Percentiles rank a stretch among this genome's conserved stretches.
phyloP scores from a whole-genome alignment of 1,284 basidiomycete genomes.

The Xerocomus nothofagi region DNA sequence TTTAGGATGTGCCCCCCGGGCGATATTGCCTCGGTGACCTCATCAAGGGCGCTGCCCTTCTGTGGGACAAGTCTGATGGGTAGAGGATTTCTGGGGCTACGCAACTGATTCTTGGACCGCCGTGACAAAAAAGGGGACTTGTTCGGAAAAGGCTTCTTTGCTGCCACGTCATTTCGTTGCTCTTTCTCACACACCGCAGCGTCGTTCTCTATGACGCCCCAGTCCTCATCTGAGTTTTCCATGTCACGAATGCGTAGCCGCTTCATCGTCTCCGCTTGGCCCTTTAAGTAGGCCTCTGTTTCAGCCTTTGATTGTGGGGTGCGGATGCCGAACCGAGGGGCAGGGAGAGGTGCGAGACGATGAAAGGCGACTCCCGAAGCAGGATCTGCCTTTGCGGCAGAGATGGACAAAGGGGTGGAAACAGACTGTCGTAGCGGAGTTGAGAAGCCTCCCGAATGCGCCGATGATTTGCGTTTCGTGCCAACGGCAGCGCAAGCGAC shows the following conservation, averaged over 20 bases:
- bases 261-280: slow-evolving; percentile 66
- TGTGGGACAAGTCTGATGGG: slow-evolving; percentile 37
- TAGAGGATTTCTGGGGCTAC: slow-evolving; percentile 29
- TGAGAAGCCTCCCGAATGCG: slow-evolving; percentile 33
- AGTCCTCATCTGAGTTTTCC: slow-evolving; percentile 45
- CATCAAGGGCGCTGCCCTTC: slow-evolving; percentile 41
- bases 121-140: slow-evolving; percentile 26
- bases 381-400: slow-evolving; percentile 38
- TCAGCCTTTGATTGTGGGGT: slow-evolving; percentile 63
- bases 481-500: slow-evolving; percentile 43
- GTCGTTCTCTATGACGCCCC: slow-evolving; percentile 40
- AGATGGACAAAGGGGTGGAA: slow-evolving; percentile 50
- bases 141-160: slow-evolving; percentile 26
- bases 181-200: slow-evolving; percentile 53
- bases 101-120: slow-evolving; percentile 27
- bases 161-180: slow-evolving; percentile 37
- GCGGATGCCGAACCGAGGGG: slow-evolving; percentile 52
- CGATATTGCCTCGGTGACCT: slow-evolving; percentile 67
- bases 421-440: slow-evolving; percentile 47
- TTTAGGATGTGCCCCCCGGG: slow-evolving; percentile 73
- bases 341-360: slow-evolving; percentile 62
- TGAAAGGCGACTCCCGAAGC: slow-evolving; percentile 47
- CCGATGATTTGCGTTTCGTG: slow-evolving; percentile 62
- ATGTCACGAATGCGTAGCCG: slow-evolving; percentile 61
- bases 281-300: slow-evolving; percentile 59